Base-by-base conservation (phyloP, 2,329 filamentous ascomycete species). In the Sarocladium brachiariae region DNA sequence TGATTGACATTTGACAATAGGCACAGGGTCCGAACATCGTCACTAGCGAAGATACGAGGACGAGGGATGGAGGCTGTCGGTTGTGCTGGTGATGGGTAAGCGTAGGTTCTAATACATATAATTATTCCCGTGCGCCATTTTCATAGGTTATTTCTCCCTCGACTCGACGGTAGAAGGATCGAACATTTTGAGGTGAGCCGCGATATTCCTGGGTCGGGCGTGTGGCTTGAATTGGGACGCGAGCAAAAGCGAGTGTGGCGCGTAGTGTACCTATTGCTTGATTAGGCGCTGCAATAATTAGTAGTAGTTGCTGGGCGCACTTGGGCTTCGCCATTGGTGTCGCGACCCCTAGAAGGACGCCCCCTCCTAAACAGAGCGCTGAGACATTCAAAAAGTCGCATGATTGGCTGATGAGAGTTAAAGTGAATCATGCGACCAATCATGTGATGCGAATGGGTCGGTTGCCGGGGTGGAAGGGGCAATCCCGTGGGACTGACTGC, bases 131-230 rank as follows among this genome's bases (percentile, higher is more conserved):
- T 30, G 27, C 7, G 27, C 27, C 27, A 30, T 30, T 30, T 30
- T 30, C 27, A 7, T 30, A 7, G 27, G 13, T 30, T 30, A 7
- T 7, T 30, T 30, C 13, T 30, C 13, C 27, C 13, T 13, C 27
- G n/a, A n/a, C n/a, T n/a, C n/a, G n/a, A n/a, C n/a, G n/a, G n/a
- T n/a, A n/a, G n/a, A n/a, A n/a, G n/a, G n/a, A n/a, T n/a, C n/a
- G n/a, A n/a, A n/a, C n/a, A n/a, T n/a, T n/a, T n/a, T n/a, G n/a
- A n/a, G n/a, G n/a, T n/a, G n/a, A 47, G 33, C 43, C 31, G 27
- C 43, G 43, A 33, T 47, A 18, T 47, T 47, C 43, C 43, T 47
- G 43, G 43, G 31, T 47, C 43, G 43, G n/a, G n/a, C n/a, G 21
- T n/a, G 14, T 43, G 21, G 21, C 13, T 25, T 19, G 11, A 25